phyloP scores from a whole-genome alignment of 805 yeast genomes.

The Jamesozyma jinghongensis region DNA sequence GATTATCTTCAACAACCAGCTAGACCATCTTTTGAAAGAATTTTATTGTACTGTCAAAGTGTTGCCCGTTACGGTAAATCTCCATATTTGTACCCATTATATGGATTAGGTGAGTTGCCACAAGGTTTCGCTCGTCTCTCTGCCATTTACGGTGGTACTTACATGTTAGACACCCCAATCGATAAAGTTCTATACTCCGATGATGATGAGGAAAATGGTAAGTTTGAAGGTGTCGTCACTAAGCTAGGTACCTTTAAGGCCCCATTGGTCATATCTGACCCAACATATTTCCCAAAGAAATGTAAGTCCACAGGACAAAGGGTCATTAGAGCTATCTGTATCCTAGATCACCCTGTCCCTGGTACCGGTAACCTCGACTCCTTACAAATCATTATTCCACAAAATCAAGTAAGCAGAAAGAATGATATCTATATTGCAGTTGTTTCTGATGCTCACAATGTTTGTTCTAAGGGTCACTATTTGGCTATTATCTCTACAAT shows the following conservation, averaged over 20 bases:
- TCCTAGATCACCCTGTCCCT: slow-evolving; percentile 83
- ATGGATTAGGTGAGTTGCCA: slow-evolving; percentile 97
- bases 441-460: slow-evolving; percentile 81
- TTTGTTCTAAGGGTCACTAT: slow-evolving; percentile 79
- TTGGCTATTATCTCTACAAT: slow-evolving; percentile 91
- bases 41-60: slow-evolving; percentile 75
- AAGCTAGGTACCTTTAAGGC: slow-evolving; percentile 90
- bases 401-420: slow-evolving; percentile 85
- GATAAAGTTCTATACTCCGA: slow-evolving; percentile 76
- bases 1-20: slow-evolving; percentile 84
- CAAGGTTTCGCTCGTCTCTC: slow-evolving; percentile 96
- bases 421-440: slow-evolving; percentile 93
- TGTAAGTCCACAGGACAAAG: slow-evolving; percentile 32
- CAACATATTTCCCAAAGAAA: slow-evolving; percentile 82
- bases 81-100: slow-evolving; percentile 91
- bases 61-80: slow-evolving; percentile 94
- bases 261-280: slow-evolving; percentile 92
- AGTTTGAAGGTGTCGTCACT: slow-evolving; percentile 78
- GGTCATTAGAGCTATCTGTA: slow-evolving; percentile 50
- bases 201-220: slow-evolving; percentile 36
- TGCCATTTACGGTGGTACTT: slow-evolving; percentile 97
- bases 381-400: slow-evolving; percentile 90
- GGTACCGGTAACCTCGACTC: slow-evolving; percentile 78
- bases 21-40: slow-evolving; percentile 81
- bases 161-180: slow-evolving; percentile 93